phyloP scores from a whole-genome alignment of 345 rosid genomes.

The Raphanus raphanistrum region DNA sequence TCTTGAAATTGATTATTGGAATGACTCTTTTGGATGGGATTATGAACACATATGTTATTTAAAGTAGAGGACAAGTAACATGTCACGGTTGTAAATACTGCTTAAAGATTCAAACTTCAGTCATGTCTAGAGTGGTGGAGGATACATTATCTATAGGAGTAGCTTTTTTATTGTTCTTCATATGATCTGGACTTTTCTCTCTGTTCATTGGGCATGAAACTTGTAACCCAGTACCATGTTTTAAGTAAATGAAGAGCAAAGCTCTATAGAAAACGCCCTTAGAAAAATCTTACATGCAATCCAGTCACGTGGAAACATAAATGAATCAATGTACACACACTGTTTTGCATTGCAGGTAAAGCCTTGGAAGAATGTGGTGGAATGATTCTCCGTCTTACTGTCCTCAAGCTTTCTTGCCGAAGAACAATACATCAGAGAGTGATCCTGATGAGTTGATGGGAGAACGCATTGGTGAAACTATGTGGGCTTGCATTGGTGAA shows the following conservation, averaged over 20 bases:
- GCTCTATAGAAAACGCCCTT: too few relatives aligned
- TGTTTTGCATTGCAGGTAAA: constrained; percentile 23
- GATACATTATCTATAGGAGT: not conserved
- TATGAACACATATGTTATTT: not conserved
- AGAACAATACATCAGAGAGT: constrained; percentile 37
- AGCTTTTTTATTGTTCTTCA: not conserved
- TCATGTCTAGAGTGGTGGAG: not conserved
- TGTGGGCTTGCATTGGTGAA: constrained; percentile 32
- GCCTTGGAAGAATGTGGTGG: not conserved
- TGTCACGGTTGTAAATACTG: not conserved
- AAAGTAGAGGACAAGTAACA: not conserved
- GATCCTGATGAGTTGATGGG: constrained; percentile 37
- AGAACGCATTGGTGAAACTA: constrained; percentile 39
- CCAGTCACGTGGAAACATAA: constrained; percentile 19
- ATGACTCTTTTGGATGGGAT: not conserved
- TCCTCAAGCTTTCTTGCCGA: constrained; percentile 26
- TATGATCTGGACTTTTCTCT: not conserved
- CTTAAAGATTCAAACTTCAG: not conserved
- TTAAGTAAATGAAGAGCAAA: not conserved
- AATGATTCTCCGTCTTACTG: not conserved
- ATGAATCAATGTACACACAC: constrained; percentile 23
- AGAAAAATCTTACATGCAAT: constrained; percentile 14
- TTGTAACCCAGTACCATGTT: not conserved
- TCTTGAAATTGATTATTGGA: not conserved
- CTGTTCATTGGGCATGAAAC: not conserved